These are phyloP conservation scores for Vigna unguiculata DNA, from an alignment of 306 rosid species.

Conservation along the genomic window DNA sequence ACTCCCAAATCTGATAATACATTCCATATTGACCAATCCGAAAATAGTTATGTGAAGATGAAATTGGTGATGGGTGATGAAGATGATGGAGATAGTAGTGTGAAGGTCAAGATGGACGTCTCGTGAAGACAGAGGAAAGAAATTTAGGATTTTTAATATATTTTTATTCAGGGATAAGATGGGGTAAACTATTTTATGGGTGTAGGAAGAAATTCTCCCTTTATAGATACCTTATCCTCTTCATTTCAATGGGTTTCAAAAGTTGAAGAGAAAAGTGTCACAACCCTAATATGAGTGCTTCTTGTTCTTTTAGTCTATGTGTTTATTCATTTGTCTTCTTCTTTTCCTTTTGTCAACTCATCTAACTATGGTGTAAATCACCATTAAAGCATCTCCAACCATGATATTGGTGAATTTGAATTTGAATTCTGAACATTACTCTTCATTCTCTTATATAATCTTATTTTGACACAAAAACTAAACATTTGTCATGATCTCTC, in stretches of 20 bases:
- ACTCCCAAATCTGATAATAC: no score
- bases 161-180: no score
- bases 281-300: slow-evolving; percentile 32
- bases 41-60: no score
- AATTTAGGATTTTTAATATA: no score
- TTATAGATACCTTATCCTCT: slow-evolving; percentile 48
- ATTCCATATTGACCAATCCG: no score
- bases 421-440: slow-evolving; percentile 52
- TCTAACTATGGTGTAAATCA: slow-evolving; percentile 27
- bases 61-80: no score
- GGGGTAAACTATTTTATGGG: no score
- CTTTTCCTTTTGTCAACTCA: slow-evolving; percentile 46
- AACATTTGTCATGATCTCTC: neutral
- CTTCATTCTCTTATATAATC: slow-evolving; percentile 47
- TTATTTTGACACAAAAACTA: neutral
- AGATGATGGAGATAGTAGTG: no score
- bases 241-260: slow-evolving; percentile 44
- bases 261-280: slow-evolving; percentile 36
- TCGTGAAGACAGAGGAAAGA: no score
- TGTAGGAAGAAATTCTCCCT: no score
- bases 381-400: slow-evolving; percentile 13
- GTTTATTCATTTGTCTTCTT: slow-evolving; percentile 36
- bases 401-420: slow-evolving; percentile 47
- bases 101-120: no score
- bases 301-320: slow-evolving; percentile 42